Evolutionary conservation across 768 basidiomycete species (phyloP).

Genomic region (Galerina marginata): DNA sequence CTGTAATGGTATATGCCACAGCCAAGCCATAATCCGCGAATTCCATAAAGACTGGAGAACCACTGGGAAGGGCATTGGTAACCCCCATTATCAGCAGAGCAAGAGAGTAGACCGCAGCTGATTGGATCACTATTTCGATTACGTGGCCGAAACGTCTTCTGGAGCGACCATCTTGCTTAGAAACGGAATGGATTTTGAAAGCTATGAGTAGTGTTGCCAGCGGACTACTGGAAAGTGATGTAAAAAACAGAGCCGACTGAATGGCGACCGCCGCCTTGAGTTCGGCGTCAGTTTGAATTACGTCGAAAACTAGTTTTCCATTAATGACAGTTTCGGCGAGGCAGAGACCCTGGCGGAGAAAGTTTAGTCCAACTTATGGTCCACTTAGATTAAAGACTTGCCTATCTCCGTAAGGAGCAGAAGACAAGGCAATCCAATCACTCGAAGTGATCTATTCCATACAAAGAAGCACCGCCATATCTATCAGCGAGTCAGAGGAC

Average conservation of each 20-base stretch:
- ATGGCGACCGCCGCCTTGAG: too few relatives aligned
- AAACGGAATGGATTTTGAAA: not conserved
- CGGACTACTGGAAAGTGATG: not conserved
- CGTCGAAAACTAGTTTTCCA: not conserved
- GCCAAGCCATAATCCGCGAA: too few relatives aligned
- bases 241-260: not conserved
- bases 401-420: not conserved
- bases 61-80: too few relatives aligned
- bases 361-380: not conserved
- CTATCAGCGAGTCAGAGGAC: not conserved
- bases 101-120: not conserved
- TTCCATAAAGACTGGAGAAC: too few relatives aligned
- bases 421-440: not conserved
- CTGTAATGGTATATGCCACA: not conserved
- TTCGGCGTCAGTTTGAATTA: too few relatives aligned
- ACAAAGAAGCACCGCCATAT: conserved; percentile 1
- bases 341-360: not conserved
- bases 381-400: not conserved
- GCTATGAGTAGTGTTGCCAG: not conserved
- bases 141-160: not conserved
- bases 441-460: not conserved
- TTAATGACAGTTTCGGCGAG: not conserved
- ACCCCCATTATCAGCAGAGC: too few relatives aligned
- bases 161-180: not conserved
- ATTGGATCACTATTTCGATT: not conserved